Conservation (phyloP, 192 early-diverging fungal species). For the Backusella sp. region DNA sequence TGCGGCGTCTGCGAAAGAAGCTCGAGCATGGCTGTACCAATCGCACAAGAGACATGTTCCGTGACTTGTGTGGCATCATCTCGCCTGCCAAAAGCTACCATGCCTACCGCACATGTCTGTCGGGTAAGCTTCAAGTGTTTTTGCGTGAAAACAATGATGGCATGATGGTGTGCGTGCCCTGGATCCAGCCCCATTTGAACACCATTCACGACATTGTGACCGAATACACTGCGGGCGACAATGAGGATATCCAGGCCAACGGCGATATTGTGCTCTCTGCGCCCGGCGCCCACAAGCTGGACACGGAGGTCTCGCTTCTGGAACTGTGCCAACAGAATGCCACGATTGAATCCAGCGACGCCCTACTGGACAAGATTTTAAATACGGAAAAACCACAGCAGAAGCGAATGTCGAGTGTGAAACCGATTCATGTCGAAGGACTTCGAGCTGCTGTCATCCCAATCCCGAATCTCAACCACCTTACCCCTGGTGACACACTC, state of each 20-base stretch:
- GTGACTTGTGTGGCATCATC: conserved; percentile 30
- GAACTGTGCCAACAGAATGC: conserved; percentile 37
- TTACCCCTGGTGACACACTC: conserved; percentile 38
- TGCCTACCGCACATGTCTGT: conserved; percentile 41
- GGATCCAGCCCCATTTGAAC: conserved; percentile 48
- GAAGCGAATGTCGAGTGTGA: background rate
- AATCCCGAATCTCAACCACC: background rate
- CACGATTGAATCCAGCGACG: conserved; percentile 12
- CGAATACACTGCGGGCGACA: conserved; percentile 40
- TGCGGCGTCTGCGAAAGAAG: conserved; percentile 43
- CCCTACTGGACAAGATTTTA: background rate
- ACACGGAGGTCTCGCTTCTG: conserved; percentile 35
- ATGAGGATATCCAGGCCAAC: conserved; percentile 9
- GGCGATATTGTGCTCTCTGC: conserved; percentile 34
- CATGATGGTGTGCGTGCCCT: conserved; percentile 43
- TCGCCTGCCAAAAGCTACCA: conserved; percentile 31
- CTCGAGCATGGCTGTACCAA: conserved; percentile 40
- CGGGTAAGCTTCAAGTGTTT: background rate
- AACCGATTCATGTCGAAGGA: conserved; percentile 7
- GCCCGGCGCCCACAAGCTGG: conserved; percentile 45
- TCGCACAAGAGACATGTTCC: conserved; percentile 39
- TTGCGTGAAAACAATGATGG: conserved; percentile 13
- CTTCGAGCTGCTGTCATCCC: conserved; percentile 17
- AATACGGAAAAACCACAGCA: background rate
- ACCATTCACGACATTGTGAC: conserved; percentile 41